Base-by-base conservation (phyloP, 2,329 filamentous ascomycete species). In the Exophiala sideris region DNA sequence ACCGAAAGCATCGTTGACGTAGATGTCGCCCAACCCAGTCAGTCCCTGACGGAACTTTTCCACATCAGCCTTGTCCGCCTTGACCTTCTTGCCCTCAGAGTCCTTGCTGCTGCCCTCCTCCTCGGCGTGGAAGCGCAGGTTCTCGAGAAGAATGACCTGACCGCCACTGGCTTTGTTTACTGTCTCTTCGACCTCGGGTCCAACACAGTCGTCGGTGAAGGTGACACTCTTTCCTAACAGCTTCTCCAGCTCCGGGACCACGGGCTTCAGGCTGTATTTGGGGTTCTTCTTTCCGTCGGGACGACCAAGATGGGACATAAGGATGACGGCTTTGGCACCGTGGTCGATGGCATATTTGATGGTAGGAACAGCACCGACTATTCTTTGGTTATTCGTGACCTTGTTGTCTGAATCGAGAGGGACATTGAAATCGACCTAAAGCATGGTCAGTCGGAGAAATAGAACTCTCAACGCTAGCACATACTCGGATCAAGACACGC, bases 281-380 rank as follows among this genome's bases (percentile, higher is more conserved):
- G 84, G 74, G 78, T 95, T 95, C 70, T 77, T 79, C 74, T 90
- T 85, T 73, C 94, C 94, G 71, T 97, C 88, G 62, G 94, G 94
- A 50, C 94, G 92, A 68, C 94, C 94, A 60, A 99, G 88, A 76
- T 99, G 94, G 70, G 92, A 97, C 94, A 99, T 99, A 71, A 99
- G 84, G 68, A 97, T 78, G 58, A 99, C 91, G 46, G 91, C 80
- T 81, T 95, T 95, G 71, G 91, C 91, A 65, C 89, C 89, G 73
- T 95, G 77, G 64, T 95, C 89, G 68, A 94, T 79, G 70, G 91
- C 91, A 75, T 96, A 86, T 79, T 95, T 95, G 81, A 96, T 96
- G 67, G 91, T 95, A 68, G 91, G 91, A 62, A 96, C 78, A 68
- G 94, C 94, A 70, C 94, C 95, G 68, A 90, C 91, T 70, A 99